These are phyloP conservation scores for Ophiostoma quercus DNA, from an alignment of 2,329 filamentous ascomycete genomes.

Conservation along the genomic window DNA sequence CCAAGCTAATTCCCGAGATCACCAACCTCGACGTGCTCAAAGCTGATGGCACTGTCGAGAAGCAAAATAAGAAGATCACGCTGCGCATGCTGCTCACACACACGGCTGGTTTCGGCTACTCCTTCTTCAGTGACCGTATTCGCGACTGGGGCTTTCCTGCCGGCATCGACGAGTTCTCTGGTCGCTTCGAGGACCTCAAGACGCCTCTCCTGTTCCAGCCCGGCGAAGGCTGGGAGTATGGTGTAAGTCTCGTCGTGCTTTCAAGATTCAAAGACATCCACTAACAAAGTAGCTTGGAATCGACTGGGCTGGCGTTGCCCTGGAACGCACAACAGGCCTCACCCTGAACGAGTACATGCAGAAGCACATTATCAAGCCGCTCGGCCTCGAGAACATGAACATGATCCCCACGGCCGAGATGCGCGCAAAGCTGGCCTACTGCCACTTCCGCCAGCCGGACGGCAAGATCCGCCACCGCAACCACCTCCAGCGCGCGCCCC, in stretches of 20 bases:
- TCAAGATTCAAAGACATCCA: slow-evolving; percentile 35
- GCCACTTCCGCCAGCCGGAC: slow-evolving; percentile 46
- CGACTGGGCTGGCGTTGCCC: slow-evolving; percentile 46
- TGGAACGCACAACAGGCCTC: slow-evolving; percentile 40
- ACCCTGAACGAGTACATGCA: slow-evolving; percentile 43
- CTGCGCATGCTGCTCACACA: slow-evolving; percentile 55
- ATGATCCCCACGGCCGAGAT: slow-evolving; percentile 49
- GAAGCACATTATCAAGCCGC: slow-evolving; percentile 41
- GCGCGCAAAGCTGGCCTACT: slow-evolving; percentile 48
- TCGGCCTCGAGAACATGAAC: slow-evolving; percentile 43
- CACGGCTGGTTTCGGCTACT: slow-evolving; percentile 53
- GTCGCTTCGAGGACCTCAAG: slow-evolving; percentile 41
- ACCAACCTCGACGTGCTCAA: slow-evolving; percentile 43
- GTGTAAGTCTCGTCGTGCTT: slow-evolving; percentile 47
- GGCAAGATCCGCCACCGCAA: slow-evolving; percentile 39
- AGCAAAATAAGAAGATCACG: slow-evolving; percentile 48
- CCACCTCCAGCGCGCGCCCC: slow-evolving; percentile 26
- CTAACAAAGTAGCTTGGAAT: slow-evolving; percentile 38
- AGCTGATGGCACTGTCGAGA: slow-evolving; percentile 36
- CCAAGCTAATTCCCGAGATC: slow-evolving; percentile 47
- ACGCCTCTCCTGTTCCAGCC: slow-evolving; percentile 43
- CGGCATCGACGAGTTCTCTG: slow-evolving; percentile 55
- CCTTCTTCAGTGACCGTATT: slow-evolving; percentile 48
- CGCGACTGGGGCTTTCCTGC: slow-evolving; percentile 44
- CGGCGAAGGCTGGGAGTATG: slow-evolving; percentile 48